Evolutionary conservation across 257 asterid species (phyloP), one percentile per base, ranked within the genome.

Genomic region (Rehmannia glutinosa): DNA sequence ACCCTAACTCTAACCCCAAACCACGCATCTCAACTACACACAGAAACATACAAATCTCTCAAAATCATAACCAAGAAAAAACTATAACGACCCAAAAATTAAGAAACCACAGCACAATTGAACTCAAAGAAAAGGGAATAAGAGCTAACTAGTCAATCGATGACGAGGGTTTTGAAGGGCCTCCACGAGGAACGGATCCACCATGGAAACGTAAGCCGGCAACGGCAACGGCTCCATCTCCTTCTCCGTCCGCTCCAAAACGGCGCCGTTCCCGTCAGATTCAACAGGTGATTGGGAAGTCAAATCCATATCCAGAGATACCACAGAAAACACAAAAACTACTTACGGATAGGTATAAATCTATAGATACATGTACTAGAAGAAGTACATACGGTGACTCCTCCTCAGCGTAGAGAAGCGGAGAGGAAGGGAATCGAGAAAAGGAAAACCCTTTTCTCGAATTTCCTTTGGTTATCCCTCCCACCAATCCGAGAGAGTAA

Each of bases 101-200:
- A 30, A 15, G 45, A 71, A 61, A 19, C 47, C 66, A 30, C 36
- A 30, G n/a, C 46, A 20, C 0, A 61, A 77, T 45, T 21, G 32
- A 66, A 61, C 35, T 21, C 36, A 25, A 35, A 13, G 2, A 19
- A 52, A 45, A 46, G 17, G 2, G 3, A 32, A 49, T 25, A 36
- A 13, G 25, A 39, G 66, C 95, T 75, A 52, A 93, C 99, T 86
- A 19, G 97, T 90, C 41, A 93, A 66, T 55, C 99, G 97, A 80
- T 93, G 99, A 64, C 99, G 97, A 73, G 97, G 96, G 85, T 87
- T 90, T 66, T 94, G 99, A 67, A 94, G 99, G 16, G 99, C 99
- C 84, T 94, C 99, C 50, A 91, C 90, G 72, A 94, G 84, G 62
- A 94, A 90, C 15, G 99, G 89, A 76, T 90, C 99, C 76, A 90